Conservation (phyloP, 108 stramenopile species). For the Nitzschia sp. region DNA sequence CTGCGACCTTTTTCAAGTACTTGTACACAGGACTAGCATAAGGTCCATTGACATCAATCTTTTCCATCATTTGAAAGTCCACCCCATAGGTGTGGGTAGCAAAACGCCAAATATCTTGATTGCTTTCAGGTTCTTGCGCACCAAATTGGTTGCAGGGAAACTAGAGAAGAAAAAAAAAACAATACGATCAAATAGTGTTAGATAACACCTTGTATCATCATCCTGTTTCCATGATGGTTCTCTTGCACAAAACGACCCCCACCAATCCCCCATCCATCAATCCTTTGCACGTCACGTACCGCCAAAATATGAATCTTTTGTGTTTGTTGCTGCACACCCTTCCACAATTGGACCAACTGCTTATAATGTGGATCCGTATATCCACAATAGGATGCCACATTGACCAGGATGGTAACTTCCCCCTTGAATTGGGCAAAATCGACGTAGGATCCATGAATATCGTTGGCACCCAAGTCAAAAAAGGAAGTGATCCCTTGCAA, state of each 20-base stretch:
- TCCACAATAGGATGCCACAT: slow-evolving; percentile 83
- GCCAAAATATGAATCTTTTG: slow-evolving; percentile 31
- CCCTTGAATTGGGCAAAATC: slow-evolving; percentile 65
- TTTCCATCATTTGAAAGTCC: slow-evolving; percentile 85
- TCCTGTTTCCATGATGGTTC: no score
- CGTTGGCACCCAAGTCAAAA: slow-evolving; percentile 73
- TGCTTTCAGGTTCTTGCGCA: slow-evolving; percentile 69
- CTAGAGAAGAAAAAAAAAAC: slow-evolving; percentile 42
- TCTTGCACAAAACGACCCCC: no score
- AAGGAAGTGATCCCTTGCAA: slow-evolving; percentile 63
- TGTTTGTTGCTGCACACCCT: slow-evolving; percentile 37
- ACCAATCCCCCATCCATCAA: no score
- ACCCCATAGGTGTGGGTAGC: slow-evolving; percentile 58
- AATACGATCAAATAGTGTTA: no score
- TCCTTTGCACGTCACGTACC: no score
- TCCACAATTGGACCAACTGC: slow-evolving; percentile 58
- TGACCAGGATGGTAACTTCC: slow-evolving; percentile 71
- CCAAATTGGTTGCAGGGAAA: slow-evolving; percentile 92
- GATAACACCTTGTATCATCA: no score
- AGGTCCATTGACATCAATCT: slow-evolving; percentile 81
- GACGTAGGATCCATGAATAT: slow-evolving; percentile 64
- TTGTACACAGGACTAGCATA: slow-evolving; percentile 64
- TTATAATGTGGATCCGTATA: slow-evolving; percentile 80
- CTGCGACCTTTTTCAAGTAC: slow-evolving; percentile 68
- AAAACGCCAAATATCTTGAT: slow-evolving; percentile 60